Evolutionary conservation across 495 filamentous ascomycete species (phyloP), one percentile per base, ranked within the genome.

Genomic region (Melanomma pulvis-pyrius): DNA sequence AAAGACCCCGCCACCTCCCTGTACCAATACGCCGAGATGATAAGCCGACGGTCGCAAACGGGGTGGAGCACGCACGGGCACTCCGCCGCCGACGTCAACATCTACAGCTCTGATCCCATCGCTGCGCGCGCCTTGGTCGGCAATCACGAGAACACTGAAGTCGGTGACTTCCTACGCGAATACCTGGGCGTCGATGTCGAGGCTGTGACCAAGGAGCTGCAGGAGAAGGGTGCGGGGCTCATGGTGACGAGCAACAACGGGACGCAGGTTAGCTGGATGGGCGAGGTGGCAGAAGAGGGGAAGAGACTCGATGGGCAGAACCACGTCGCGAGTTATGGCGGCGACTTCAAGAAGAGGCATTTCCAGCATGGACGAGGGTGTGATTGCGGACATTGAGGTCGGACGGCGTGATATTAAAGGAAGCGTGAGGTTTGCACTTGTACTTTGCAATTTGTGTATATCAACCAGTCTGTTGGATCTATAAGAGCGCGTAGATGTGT

Each of bases 1-100:
- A 75, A 83, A 15, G 67, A 81, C 59, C 85, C 86, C 0, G 74
- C 74, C 0, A 71, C 75, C 1, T 76, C 87, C 0, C 70, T 79
- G 1, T 84, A 85, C 72, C 77, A 85, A n/a, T 91, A 98, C 70
- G 86, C 92, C 0, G 85, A 90, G 71, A 92, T 97, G 79, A 83
- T 98, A 69, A 93, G 90, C 68, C 82, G 90, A 12, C 83, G 96
- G 55, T 90, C 92, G 2, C 92, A 96, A 74, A 84, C 96, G 51
- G 96, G 94, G 13, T 98, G 96, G 96, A 86, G 82, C 30, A 96
- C 91, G 0, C 92, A 96, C 72, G 92, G 92, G 19, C 92, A 97
- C 78, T 91, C 88, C 44, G 90, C 84, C 44, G 92, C 92, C 13
- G 92, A 97, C 74, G 92, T 97, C 54, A 96, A 97, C 74, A 90